phyloP scores from a whole-genome alignment of 2,329 filamentous ascomycete species.

The Epichloe uncinata region DNA sequence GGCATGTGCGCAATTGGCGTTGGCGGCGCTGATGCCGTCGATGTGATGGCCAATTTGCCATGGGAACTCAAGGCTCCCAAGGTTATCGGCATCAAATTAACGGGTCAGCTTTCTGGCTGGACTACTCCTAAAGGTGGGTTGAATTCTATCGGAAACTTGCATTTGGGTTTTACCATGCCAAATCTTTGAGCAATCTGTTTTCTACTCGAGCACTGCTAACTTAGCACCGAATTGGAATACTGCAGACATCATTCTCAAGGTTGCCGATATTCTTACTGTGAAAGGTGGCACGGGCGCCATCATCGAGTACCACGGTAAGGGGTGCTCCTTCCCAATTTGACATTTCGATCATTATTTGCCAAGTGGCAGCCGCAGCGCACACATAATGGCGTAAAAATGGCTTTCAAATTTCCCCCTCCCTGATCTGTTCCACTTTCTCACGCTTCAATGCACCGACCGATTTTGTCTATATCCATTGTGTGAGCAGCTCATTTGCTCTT shows the following conservation, averaged over 20 bases:
- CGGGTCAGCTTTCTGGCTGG: conserved; percentile 82
- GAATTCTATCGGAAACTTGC: background rate
- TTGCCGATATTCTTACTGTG: conserved; percentile 91
- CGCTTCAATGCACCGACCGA: too few species aligned
- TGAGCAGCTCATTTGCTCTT: too few species aligned
- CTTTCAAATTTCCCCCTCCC: too few species aligned
- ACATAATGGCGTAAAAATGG: too few species aligned
- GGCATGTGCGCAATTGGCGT: conserved; percentile 93
- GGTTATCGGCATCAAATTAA: conserved; percentile 91
- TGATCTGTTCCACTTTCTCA: too few species aligned
- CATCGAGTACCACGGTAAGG: conserved; percentile 51
- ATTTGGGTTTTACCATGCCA: background rate
- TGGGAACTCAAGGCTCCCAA: conserved; percentile 99
- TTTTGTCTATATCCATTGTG: too few species aligned
- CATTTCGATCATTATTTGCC: too few species aligned
- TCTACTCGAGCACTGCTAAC: background rate
- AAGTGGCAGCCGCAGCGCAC: too few species aligned
- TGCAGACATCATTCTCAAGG: conserved; percentile 88
- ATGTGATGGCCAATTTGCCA: conserved; percentile 93
- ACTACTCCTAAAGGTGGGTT: conserved; percentile 75
- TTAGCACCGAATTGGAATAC: background rate
- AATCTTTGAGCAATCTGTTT: background rate
- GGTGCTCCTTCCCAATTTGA: too few species aligned
- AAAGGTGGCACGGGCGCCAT: conserved; percentile 96
- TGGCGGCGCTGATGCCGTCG: conserved; percentile 94